Percentiles rank a stretch among this genome's conserved stretches.
phyloP scores from a whole-genome alignment of 169 alveolate genomes.

The Cryptosporidium tyzzeri region DNA sequence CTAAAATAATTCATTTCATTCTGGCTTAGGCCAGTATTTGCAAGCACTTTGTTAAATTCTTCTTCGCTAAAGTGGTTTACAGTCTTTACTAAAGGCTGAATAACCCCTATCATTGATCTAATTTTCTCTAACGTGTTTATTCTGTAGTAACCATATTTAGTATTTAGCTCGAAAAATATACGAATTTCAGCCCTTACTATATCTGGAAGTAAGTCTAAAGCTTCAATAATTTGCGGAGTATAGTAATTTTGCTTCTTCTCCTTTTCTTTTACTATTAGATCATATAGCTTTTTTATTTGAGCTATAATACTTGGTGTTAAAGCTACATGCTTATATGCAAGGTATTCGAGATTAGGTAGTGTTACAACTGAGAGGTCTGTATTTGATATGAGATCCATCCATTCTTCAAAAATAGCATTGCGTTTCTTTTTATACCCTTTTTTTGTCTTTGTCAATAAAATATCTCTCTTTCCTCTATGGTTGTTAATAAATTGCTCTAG shows the following conservation, averaged over 20 bases:
- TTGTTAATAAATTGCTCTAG: slow-evolving; percentile 35
- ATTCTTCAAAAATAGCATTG: slow-evolving; percentile 1
- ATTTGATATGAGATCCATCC: slow-evolving; percentile 30
- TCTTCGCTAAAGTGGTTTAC: slow-evolving; percentile 25
- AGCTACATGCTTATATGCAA: slow-evolving; percentile 52
- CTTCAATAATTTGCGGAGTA: slow-evolving; percentile 6
- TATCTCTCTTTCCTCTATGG: slow-evolving; percentile 54
- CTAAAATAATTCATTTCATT: slow-evolving; percentile 24
- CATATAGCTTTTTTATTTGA: background rate
- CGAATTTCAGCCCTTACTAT: slow-evolving; percentile 37
- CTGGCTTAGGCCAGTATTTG: slow-evolving; percentile 4
- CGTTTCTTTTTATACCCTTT: background rate
- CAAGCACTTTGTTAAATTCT: background rate
- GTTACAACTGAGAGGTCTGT: slow-evolving; percentile 25
- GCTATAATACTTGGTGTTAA: slow-evolving; percentile 30
- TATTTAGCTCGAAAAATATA: slow-evolving; percentile 22
- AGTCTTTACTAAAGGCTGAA: slow-evolving; percentile 22
- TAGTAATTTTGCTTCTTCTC: background rate
- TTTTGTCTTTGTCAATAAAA: slow-evolving; percentile 1
- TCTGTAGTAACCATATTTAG: slow-evolving; percentile 9
- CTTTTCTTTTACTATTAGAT: slow-evolving; percentile 14
- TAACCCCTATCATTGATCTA: slow-evolving; percentile 40
- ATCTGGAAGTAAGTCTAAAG: slow-evolving; percentile 36
- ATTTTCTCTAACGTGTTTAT: slow-evolving; percentile 38
- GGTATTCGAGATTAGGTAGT: background rate